phyloP scores from a whole-genome alignment of 257 asterid genomes.

The Gentiana straminea region DNA sequence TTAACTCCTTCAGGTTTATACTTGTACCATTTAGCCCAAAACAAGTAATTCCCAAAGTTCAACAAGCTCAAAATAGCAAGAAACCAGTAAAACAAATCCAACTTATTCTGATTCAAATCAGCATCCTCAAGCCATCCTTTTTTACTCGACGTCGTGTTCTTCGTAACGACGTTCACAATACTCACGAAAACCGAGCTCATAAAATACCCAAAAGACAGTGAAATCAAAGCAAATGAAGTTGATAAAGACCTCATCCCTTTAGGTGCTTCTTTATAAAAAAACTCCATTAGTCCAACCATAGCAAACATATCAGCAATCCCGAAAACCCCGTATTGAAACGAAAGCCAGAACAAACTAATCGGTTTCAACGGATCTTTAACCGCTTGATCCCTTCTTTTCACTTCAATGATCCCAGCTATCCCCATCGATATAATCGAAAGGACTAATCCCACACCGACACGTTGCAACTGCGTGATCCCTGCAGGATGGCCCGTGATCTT shows the following conservation, averaged over 20 bases:
- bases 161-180: conserved; percentile 31
- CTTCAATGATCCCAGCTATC: conserved; percentile 35
- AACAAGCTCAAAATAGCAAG: too few relatives aligned
- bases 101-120: conserved; percentile 33
- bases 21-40: conserved; percentile 60
- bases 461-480: conserved; percentile 47
- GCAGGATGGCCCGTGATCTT: conserved; percentile 28
- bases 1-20: conserved; percentile 24
- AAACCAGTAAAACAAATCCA: conserved; percentile 37
- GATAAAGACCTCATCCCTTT: conserved; percentile 57
- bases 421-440: conserved; percentile 38
- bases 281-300: conserved; percentile 55
- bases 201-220: conserved; percentile 53
- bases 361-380: conserved; percentile 17
- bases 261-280: conserved; percentile 15
- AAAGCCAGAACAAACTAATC: conserved; percentile 52
- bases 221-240: conserved; percentile 64
- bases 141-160: conserved; percentile 24
- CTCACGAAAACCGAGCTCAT: conserved; percentile 47
- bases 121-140: conserved; percentile 47
- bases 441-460: conserved; percentile 35
- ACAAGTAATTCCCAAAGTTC: conserved; percentile 23
- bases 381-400: conserved; percentile 34
- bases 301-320: conserved; percentile 41
- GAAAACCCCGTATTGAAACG: conserved; percentile 39